These are phyloP conservation scores for Schrenkiella parvula DNA, from an alignment of 345 rosid genomes.

Conservation along the genomic window DNA sequence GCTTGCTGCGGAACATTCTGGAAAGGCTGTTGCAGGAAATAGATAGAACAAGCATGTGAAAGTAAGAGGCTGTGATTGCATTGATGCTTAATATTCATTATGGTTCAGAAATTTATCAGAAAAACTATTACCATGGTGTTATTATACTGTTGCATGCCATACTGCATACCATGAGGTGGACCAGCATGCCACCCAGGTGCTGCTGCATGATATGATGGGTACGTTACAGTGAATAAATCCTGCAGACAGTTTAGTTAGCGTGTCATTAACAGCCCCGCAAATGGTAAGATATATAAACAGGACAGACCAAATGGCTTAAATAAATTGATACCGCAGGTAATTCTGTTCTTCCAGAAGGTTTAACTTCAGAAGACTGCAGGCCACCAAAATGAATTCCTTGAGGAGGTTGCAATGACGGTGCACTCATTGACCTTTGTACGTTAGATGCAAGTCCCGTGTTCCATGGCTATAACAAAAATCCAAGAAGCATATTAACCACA, in stretches of 20 bases:
- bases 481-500: background rate
- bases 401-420: slow-evolving; percentile 45
- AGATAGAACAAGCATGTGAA: background rate
- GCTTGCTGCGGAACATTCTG: slow-evolving; percentile 48
- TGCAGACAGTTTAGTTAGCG: slow-evolving; percentile 32
- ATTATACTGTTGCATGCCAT: slow-evolving; percentile 53
- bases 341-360: slow-evolving; percentile 60
- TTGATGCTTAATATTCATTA: slow-evolving; percentile 7
- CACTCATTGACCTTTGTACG: slow-evolving; percentile 40
- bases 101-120: background rate
- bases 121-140: slow-evolving; percentile 45
- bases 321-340: slow-evolving; percentile 63
- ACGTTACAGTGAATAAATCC: slow-evolving; percentile 70
- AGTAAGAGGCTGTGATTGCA: background rate
- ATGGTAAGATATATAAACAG: background rate
- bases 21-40: slow-evolving; percentile 45
- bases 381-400: slow-evolving; percentile 34
- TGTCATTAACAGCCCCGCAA: background rate
- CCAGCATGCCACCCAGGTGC: slow-evolving; percentile 74
- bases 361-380: slow-evolving; percentile 45
- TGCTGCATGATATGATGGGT: slow-evolving; percentile 51
- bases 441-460: slow-evolving; percentile 38
- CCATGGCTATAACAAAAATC: slow-evolving; percentile 51
- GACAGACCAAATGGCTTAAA: background rate
- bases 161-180: slow-evolving; percentile 61